Percentiles rank a stretch among this genome's conserved stretches.
These are phyloP conservation scores for Vanrija pseudolonga DNA, from an alignment of 1,284 basidiomycete genomes.

Conservation along the genomic window DNA sequence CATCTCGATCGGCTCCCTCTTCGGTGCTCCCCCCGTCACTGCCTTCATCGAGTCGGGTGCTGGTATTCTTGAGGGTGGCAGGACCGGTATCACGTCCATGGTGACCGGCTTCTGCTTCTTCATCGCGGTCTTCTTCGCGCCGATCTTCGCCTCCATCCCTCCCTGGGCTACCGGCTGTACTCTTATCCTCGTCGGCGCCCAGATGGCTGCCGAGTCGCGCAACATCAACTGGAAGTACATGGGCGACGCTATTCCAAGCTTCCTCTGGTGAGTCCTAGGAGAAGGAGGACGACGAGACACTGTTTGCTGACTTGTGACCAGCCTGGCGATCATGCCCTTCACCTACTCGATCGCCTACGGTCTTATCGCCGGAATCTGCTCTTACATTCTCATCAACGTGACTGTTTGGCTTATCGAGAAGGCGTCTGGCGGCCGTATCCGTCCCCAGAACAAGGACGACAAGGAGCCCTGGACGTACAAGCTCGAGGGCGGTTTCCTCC, in stretches of 20 bases:
- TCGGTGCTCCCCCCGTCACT: slow-evolving; percentile 83
- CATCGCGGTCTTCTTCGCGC: slow-evolving; percentile 81
- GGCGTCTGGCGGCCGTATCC: slow-evolving; percentile 7
- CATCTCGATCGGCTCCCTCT: slow-evolving; percentile 50
- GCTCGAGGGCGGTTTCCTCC: slow-evolving; percentile 20
- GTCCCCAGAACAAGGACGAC: slow-evolving; percentile 14
- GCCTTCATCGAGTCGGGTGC: slow-evolving; percentile 62
- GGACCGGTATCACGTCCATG: slow-evolving; percentile 79
- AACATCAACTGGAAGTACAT: slow-evolving; percentile 87
- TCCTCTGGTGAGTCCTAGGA: slow-evolving; percentile 55
- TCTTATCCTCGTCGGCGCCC: slow-evolving; percentile 76
- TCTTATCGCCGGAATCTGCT: slow-evolving; percentile 17
- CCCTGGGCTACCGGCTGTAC: slow-evolving; percentile 85
- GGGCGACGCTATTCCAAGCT: slow-evolving; percentile 79
- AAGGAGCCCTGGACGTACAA: slow-evolving; percentile 20
- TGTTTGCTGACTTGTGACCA: too few species aligned
- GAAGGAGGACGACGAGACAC: too few species aligned
- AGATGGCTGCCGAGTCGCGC: slow-evolving; percentile 83
- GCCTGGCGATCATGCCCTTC: slow-evolving; percentile 67
- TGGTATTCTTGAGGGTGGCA: slow-evolving; percentile 68
- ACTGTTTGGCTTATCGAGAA: slow-evolving; percentile 14
- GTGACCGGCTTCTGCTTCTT: slow-evolving; percentile 75
- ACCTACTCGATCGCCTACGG: slow-evolving; percentile 51
- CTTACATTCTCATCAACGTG: slow-evolving; percentile 18
- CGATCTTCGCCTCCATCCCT: slow-evolving; percentile 83